phyloP scores from a whole-genome alignment of 148 eudicot genomes.

The Agrostemma githago region DNA sequence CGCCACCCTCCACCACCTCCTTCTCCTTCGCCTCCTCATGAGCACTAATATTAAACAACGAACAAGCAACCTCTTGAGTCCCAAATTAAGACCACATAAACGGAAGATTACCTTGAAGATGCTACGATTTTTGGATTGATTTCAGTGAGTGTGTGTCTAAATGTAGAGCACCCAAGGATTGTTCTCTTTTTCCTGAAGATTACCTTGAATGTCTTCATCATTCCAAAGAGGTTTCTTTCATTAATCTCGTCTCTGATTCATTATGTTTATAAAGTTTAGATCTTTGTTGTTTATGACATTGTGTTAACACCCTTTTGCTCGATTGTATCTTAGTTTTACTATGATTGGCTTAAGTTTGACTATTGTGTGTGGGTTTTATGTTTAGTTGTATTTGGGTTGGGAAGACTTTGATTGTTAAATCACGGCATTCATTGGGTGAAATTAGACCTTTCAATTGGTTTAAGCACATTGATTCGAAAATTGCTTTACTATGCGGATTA shows the following conservation, averaged over 20 bases:
- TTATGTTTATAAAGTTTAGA: constrained; percentile 1
- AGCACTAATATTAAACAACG: no score
- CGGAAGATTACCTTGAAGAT: no score
- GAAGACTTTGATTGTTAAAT: not conserved
- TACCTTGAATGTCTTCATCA: constrained; percentile 98
- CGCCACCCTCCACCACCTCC: no score
- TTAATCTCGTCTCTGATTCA: not conserved
- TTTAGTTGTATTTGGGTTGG: not conserved
- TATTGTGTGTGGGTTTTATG: no score
- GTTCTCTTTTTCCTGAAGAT: constrained; percentile 83
- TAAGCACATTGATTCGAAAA: not conserved
- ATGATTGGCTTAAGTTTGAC: not conserved
- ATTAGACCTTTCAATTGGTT: not conserved
- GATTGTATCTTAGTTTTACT: not conserved
- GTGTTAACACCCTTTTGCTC: not conserved
- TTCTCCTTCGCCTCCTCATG: no score
- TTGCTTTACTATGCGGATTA: not conserved
- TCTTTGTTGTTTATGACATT: not conserved
- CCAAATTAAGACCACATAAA: no score
- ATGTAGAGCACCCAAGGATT: constrained; percentile 77
- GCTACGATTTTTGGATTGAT: constrained; percentile 96
- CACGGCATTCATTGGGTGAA: not conserved
- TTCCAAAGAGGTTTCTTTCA: constrained; percentile 67
- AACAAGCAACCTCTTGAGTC: no score
- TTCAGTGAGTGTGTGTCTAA: constrained; percentile 95